Evolutionary conservation across 768 basidiomycete genomes (phyloP), one percentile per base, ranked within the genome.

Genomic region (Saitozyma sp.): DNA sequence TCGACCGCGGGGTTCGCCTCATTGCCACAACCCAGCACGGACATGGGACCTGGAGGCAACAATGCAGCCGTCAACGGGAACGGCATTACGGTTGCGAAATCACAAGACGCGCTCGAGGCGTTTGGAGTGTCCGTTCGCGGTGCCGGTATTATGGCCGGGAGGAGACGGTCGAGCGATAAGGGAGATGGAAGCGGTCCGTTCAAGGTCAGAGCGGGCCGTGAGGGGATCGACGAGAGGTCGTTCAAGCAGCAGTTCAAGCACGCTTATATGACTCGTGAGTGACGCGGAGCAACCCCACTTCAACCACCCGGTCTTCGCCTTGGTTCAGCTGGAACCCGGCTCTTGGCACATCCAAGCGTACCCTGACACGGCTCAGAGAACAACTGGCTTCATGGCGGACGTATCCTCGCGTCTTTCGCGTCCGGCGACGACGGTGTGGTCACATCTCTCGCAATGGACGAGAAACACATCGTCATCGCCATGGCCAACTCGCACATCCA

Each of bases 401-500:
- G 82, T 8, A 76, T 92, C 4, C 82, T 94, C 9, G 85, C 86
- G 5, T 83, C 85, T 0, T 89, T 91, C 73, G 75, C 80, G 70
- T 20, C 59, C 19, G 54, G 46, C 19, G 85, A 84, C 60, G 82
- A 83, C 42, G 87, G 87, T 14, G 88, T 91, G 39, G 89, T 97
- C 37, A 96, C 95, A 0, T 90, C 89, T 5, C 83, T 94, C 19
- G 90, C 92, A 0, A 82, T 97, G 54, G 91, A 95, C 78, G 79
- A 83, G 11, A 85, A 89, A 50, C 91, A 88, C 84, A 86, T 97
- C 72, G 88, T 95, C 50, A 88, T 93, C 17, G 93, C 91, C 0
- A 88, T 96, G 67, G 89, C 90, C 9, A 94, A 89, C 75, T 84
- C 85, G 66, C 86, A 87, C 64, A 88, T 97, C 51, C 89, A 92